phyloP scores from a whole-genome alignment of 257 asterid species.

The Penstemon eatonii region DNA sequence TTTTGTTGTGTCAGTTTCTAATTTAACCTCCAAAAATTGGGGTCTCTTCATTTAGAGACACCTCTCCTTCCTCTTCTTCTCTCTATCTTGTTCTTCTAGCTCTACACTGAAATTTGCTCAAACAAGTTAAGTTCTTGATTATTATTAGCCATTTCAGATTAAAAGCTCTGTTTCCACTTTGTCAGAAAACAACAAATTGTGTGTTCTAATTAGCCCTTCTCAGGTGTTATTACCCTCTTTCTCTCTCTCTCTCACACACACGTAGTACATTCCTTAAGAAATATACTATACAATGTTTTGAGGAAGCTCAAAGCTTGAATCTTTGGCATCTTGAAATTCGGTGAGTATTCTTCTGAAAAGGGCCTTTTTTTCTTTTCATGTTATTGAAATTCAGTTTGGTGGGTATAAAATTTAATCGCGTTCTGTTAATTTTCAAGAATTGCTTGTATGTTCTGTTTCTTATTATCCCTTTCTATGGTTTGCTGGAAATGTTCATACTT shows the following conservation, averaged over 20 bases:
- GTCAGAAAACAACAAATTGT: conserved; percentile 10
- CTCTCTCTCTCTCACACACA: neutral
- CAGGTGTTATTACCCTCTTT: neutral
- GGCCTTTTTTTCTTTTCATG: neutral
- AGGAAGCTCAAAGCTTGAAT: conserved; percentile 21
- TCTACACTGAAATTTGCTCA: neutral
- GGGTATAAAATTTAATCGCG: too few relatives aligned
- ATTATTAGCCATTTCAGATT: too few relatives aligned
- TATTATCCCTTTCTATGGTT: neutral
- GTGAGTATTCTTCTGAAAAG: neutral
- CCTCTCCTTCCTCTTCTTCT: neutral
- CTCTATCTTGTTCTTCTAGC: neutral
- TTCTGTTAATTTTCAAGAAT: too few relatives aligned
- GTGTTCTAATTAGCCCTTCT: conserved; percentile 11
- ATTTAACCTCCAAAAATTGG: too few relatives aligned
- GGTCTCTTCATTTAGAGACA: neutral
- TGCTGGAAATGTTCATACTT: neutral
- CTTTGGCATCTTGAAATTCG: conserved; percentile 8
- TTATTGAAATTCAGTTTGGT: neutral
- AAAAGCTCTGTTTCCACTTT: neutral
- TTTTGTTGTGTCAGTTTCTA: too few relatives aligned
- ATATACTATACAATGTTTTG: neutral
- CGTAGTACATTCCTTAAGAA: neutral
- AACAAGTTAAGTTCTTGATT: neutral
- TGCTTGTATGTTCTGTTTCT: neutral